Evolutionary conservation across 805 yeast genomes (phyloP), one percentile per base, ranked within the genome.

Genomic region (Suhomyces prunicola): DNA sequence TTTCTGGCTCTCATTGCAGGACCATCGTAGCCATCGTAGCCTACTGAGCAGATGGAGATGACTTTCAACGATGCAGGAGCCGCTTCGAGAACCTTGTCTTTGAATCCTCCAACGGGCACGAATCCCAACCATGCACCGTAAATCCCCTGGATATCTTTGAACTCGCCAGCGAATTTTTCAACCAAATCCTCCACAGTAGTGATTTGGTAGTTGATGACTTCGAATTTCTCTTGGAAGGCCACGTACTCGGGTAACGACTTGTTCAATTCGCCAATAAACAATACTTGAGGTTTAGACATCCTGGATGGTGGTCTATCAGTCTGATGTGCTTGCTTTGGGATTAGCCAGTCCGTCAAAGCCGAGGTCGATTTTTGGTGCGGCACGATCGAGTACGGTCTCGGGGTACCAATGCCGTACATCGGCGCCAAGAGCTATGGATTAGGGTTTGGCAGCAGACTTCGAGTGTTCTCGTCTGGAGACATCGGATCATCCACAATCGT

Each of bases 91-190:
- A 84, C 50, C 4, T 74, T 78, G 27, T 63, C 62, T 1, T 72
- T 69, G 55, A 83, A 73, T 17, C 87, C 86, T 0, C 86, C 86
- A 6, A 81, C 62, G 2, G 71, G 67, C 31, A 69, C 62, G 55
- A 84, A 81, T 1, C 86, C 86, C 29, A 79, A 72, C 80, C 85
- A 83, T 0, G 85, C 85, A 1, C 81, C 84, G 62, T 83, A 85
- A 10, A 85, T 80, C 7, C 82, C 88, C 7, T 62, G 69, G 51
- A 82, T 63, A 60, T 77, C 57, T 46, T 74, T 67, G 50, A 79
- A 79, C 26, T 71, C 66, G 10, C 70, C 56, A n/a, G 68, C 36
- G 57, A 81, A 71, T 53, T 76, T 79, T 19, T 63, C 54, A 36
- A 74, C 62, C 35, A 82, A 71, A 48, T 72, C 71, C 15, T 74